Evolutionary conservation across 2,329 filamentous ascomycete species (phyloP), one percentile per base, ranked within the genome.

Genomic region (Ophiostoma novo-ulmi): DNA sequence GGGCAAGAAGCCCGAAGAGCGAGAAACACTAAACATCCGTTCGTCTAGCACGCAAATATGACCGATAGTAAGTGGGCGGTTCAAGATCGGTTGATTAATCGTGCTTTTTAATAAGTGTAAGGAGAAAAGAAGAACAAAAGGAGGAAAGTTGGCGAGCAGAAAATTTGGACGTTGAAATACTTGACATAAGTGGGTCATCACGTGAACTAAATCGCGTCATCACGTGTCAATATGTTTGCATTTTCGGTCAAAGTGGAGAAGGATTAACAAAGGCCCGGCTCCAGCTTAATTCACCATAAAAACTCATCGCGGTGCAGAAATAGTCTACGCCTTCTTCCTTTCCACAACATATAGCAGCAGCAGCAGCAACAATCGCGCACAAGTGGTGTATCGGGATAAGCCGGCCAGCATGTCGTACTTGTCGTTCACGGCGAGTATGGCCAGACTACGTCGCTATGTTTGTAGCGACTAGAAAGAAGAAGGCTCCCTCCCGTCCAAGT

Each of bases 21-120:
- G 69, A 65, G 70, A 52, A 69, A 66, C 70, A 71, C 66, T 36
- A 48, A 38, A 72, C 71, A 72, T 72, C 74, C 74, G 58, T 85
- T 81, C 72, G 72, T 87, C 84, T 87, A 77, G 85, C 85, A 86
- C 83, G 80, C 79, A 85, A 85, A 85, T 87, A 85, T 87, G 85
- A 87, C 85, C 85, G 82, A 81, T 76, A 81, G 79, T 77, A 80
- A 85, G 82, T 86, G 78, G 80, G 78, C 71, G 79, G 81, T 75
- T 85, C 78, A 77, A 80, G 77, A 80, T 80, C 83, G 84, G 84
- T 87, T 87, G 85, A 87, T 87, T 87, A 83, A 82, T 85, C 80
- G 84, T 87, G 85, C 85, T 71, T 76, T 44, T 75, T 79, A 78
- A 81, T 68, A 80, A 80, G 84, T 86, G 80, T 85, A 78, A 66